Evolutionary conservation across 257 asterid genomes (phyloP).

Genomic region (Penstemon davidsonii): DNA sequence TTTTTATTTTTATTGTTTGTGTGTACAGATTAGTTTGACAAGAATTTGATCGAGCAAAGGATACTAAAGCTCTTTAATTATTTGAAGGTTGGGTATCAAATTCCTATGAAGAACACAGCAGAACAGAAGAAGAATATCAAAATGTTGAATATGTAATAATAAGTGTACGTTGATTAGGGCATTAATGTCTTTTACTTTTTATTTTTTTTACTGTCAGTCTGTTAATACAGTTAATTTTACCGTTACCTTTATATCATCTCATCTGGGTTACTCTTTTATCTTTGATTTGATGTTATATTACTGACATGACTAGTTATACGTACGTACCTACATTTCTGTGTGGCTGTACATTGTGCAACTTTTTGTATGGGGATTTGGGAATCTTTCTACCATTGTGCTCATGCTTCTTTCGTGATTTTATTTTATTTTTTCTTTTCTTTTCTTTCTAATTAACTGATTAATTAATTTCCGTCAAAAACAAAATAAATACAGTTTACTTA

Average conservation of each 20-base stretch:
- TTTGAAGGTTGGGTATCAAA: slow-evolving; percentile 6
- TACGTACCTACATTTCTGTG: too few species aligned
- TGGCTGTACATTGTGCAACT: too few species aligned
- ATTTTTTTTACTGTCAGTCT: slow-evolving; percentile 27
- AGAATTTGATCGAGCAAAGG: slow-evolving; percentile 14
- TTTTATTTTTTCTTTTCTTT: too few species aligned
- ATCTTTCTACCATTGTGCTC: too few species aligned
- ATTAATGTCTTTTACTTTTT: background rate
- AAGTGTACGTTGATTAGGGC: background rate
- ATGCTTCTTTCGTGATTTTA: too few species aligned
- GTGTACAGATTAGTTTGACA: slow-evolving; percentile 10
- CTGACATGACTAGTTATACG: background rate
- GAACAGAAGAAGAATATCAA: too few species aligned
- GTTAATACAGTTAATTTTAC: slow-evolving; percentile 40
- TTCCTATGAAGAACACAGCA: slow-evolving; percentile 21
- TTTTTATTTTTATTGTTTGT: background rate
- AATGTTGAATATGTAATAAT: background rate
- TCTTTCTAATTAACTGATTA: too few species aligned
- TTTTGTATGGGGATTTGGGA: too few species aligned
- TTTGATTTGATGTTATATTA: slow-evolving; percentile 17
- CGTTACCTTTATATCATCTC: slow-evolving; percentile 25
- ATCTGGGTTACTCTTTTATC: slow-evolving; percentile 9
- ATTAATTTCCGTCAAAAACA: too few species aligned
- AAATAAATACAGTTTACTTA: too few species aligned
- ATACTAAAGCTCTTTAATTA: slow-evolving; percentile 1